These are phyloP conservation scores for Coemansia sp. DNA, from an alignment of 192 early-diverging fungal genomes.

Conservation along the genomic window DNA sequence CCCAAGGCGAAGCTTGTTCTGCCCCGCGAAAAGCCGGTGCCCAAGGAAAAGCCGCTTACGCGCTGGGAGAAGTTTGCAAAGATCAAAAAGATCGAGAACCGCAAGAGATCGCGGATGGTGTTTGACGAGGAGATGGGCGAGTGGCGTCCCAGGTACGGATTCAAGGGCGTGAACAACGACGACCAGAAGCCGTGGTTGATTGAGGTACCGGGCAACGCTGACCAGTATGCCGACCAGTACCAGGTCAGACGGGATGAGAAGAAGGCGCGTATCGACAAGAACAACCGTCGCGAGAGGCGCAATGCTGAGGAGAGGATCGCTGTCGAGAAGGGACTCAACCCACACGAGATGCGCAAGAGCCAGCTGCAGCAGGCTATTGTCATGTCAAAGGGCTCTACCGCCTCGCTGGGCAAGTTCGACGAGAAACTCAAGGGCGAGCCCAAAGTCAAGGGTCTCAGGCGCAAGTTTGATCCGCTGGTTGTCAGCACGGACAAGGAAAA, in stretches of 20 bases:
- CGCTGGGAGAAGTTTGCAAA: slow-evolving; percentile 99
- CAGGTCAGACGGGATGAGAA: slow-evolving; percentile 76
- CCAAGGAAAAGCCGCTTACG: slow-evolving; percentile 85
- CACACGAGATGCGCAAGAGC: slow-evolving; percentile 64
- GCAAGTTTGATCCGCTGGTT: slow-evolving; percentile 68
- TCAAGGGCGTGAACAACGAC: slow-evolving; percentile 75
- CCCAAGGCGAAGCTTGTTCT: slow-evolving; percentile 65
- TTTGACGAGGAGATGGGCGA: slow-evolving; percentile 82
- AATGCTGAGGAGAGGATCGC: slow-evolving; percentile 82
- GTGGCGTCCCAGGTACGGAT: slow-evolving; percentile 89
- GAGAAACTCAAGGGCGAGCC: slow-evolving; percentile 75
- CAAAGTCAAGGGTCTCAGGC: slow-evolving; percentile 78
- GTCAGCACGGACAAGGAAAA: slow-evolving; percentile 68
- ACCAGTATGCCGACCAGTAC: slow-evolving; percentile 89
- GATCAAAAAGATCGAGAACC: slow-evolving; percentile 88
- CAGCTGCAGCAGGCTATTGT: slow-evolving; percentile 73
- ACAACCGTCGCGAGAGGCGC: slow-evolving; percentile 79
- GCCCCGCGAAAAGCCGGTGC: slow-evolving; percentile 91
- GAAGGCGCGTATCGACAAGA: slow-evolving; percentile 85
- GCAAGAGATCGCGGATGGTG: slow-evolving; percentile 78
- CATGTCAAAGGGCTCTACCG: slow-evolving; percentile 81
- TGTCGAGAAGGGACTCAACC: slow-evolving; percentile 55
- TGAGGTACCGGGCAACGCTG: slow-evolving; percentile 80
- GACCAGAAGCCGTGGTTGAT: slow-evolving; percentile 88
- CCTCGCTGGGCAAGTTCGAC: slow-evolving; percentile 93